Evolutionary conservation across 1,139 yeast species (phyloP).

Genomic region (Candida sp.): DNA sequence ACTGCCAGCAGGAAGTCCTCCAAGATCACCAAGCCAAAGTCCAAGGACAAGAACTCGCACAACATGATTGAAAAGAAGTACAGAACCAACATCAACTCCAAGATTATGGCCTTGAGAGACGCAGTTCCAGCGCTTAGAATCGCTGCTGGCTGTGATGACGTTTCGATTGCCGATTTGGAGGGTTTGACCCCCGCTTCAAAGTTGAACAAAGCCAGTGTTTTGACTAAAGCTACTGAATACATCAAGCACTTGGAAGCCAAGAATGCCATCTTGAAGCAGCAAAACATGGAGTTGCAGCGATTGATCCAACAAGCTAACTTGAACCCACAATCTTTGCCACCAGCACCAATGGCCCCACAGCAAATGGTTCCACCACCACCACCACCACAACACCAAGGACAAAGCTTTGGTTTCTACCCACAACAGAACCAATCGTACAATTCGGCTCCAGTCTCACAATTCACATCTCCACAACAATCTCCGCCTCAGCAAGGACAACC

Average conservation of each 20-base stretch:
- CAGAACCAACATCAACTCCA: slow-evolving; percentile 76
- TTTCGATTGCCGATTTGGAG: slow-evolving; percentile 61
- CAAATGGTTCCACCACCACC: slow-evolving; percentile 10
- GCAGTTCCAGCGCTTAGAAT: slow-evolving; percentile 72
- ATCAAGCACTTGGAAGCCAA: slow-evolving; percentile 81
- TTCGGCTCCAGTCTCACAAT: slow-evolving; percentile 20
- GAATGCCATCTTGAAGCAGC: slow-evolving; percentile 59
- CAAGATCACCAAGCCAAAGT: slow-evolving; percentile 35
- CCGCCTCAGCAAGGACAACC: slow-evolving; percentile 16
- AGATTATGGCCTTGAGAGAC: slow-evolving; percentile 71
- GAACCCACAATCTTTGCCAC: slow-evolving; percentile 15
- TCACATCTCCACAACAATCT: slow-evolving; percentile 14
- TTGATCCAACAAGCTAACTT: slow-evolving; percentile 34
- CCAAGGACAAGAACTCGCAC: slow-evolving; percentile 70
- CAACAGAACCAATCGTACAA: slow-evolving; percentile 20
- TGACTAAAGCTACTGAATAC: slow-evolving; percentile 90
- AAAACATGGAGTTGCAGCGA: slow-evolving; percentile 54
- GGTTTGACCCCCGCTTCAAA: slow-evolving; percentile 90
- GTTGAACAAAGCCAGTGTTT: slow-evolving; percentile 86
- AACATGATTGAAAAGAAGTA: slow-evolving; percentile 82
- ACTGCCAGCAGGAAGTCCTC: slow-evolving; percentile 6
- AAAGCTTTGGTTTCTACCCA: slow-evolving; percentile 28
- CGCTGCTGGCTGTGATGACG: slow-evolving; percentile 43
- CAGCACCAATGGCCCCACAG: slow-evolving; percentile 10
- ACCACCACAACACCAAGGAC: slow-evolving; percentile 11